Conservation (phyloP, 495 filamentous ascomycete genomes). For the Neurospora discreta region DNA sequence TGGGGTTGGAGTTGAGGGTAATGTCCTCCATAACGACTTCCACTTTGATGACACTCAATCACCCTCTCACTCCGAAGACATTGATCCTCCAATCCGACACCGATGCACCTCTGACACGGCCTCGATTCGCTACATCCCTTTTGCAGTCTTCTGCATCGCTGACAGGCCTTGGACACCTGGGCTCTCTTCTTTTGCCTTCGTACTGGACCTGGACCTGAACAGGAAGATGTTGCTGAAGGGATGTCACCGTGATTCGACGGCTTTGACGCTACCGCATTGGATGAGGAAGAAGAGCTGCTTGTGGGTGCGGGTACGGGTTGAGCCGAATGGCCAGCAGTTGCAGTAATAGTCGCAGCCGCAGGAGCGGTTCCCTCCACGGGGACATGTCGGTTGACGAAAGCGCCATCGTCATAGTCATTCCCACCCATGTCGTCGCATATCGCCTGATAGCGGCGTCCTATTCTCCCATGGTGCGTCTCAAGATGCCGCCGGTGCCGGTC, state of each 20-base stretch:
- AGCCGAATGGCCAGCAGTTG: background rate
- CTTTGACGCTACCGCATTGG: background rate
- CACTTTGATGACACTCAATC: background rate
- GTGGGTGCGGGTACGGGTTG: background rate
- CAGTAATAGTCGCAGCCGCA: too few relatives aligned
- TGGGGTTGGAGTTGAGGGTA: background rate
- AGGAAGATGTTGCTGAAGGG: background rate
- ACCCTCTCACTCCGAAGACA: slow-evolving; percentile 3
- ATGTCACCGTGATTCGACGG: background rate
- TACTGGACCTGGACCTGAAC: background rate
- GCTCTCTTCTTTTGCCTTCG: slow-evolving; percentile 1
- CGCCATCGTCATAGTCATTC: background rate
- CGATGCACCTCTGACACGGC: slow-evolving; percentile 19
- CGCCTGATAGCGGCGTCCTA: background rate
- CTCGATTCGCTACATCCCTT: slow-evolving; percentile 21
- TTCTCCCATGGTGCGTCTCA: background rate
- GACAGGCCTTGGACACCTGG: slow-evolving; percentile 22
- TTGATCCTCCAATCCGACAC: slow-evolving; percentile 15
- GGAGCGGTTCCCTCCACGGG: background rate
- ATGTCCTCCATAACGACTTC: background rate
- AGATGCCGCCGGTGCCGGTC: background rate
- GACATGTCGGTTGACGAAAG: background rate
- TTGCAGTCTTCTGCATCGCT: slow-evolving; percentile 19
- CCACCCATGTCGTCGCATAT: background rate
- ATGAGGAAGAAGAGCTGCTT: background rate